Evolutionary conservation across 495 filamentous ascomycete genomes (phyloP), one percentile per base, ranked within the genome.

Genomic region (Penicillium daleae): DNA sequence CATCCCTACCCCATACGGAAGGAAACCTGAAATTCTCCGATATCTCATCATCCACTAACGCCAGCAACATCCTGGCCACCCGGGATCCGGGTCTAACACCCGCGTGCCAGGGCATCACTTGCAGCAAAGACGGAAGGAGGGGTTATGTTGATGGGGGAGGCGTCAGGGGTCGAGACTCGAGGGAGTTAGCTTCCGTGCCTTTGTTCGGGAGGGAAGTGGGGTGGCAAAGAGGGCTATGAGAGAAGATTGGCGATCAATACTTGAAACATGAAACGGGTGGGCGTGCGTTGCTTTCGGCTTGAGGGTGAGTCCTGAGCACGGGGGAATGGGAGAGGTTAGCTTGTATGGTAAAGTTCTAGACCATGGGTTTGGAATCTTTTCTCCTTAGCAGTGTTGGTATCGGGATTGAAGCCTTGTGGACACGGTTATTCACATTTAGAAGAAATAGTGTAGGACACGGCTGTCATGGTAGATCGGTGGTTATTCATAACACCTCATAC

Each of bases 1-100:
- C 46, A 67, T 61, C 62, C 48, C 32, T 67, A n/a, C 61, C 54
- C 10, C 13, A 55, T 44, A 42, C 9, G 58, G 58, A 61, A 64
- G 57, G 37, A 64, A 49, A 22, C 54, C 22, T 13, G n/a, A 46
- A 58, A 64, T 57, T 57, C 35, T 39, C 50, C 64, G 56, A 55
- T 22, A 3, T 6, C 6, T 48, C 6, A 53, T 26, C 33, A 33
- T 51, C 54, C 48, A 29, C 62, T 54, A 33, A 40, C 31, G n/a
- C 31, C 8, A 42, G 12, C 6, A n/a, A 22, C 4, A 33, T 33
- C 9, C 32, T 33, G 32, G 32, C 32, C 32, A 33, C 46, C 22
- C 26, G 44, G 24, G 22, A 3, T 15, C 22, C 46, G 15, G 46
- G 26, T 7, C 15, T n/a, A 13, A 15, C 13, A 46, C 24, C 42